Evolutionary conservation across 2,329 filamentous ascomycete genomes (phyloP).

Genomic region (Colletotrichum navitas): DNA sequence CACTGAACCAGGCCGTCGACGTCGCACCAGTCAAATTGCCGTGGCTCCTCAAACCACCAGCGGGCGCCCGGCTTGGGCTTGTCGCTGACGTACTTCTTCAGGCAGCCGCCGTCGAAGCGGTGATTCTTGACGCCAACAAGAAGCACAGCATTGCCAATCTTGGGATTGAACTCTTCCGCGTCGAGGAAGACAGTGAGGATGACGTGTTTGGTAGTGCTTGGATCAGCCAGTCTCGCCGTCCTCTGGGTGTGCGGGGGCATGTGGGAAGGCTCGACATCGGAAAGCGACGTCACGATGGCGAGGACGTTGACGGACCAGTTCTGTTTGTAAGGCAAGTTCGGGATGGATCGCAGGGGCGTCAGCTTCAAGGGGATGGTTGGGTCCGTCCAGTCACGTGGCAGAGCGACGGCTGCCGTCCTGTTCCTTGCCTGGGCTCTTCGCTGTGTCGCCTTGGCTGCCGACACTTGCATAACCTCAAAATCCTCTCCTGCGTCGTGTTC

Average conservation of each 20-base stretch:
- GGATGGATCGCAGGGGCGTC: slow-evolving; percentile 63
- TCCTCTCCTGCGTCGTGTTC: slow-evolving; percentile 45
- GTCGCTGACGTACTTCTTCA: slow-evolving; percentile 61
- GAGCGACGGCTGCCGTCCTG: slow-evolving; percentile 48
- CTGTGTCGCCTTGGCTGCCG: slow-evolving; percentile 30
- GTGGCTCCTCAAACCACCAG: slow-evolving; percentile 67
- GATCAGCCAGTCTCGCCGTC: slow-evolving; percentile 64
- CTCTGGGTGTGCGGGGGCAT: slow-evolving; percentile 65
- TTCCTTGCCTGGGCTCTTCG: slow-evolving; percentile 15
- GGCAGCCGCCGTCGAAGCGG: slow-evolving; percentile 61
- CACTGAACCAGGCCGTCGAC: slow-evolving; percentile 59
- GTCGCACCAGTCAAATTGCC: slow-evolving; percentile 63
- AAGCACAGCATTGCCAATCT: slow-evolving; percentile 62
- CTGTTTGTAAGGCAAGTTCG: slow-evolving; percentile 66
- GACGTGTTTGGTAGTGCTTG: slow-evolving; percentile 65
- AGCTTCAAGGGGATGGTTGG: slow-evolving; percentile 62
- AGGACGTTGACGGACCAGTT: slow-evolving; percentile 71
- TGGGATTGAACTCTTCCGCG: slow-evolving; percentile 61
- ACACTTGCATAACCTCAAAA: slow-evolving; percentile 54
- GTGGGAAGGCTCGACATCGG: slow-evolving; percentile 61
- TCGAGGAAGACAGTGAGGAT: slow-evolving; percentile 68
- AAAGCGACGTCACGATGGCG: slow-evolving; percentile 62
- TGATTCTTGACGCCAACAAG: slow-evolving; percentile 70
- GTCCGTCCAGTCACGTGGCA: slow-evolving; percentile 58
- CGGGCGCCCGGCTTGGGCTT: slow-evolving; percentile 48